These are phyloP conservation scores for Neoconidiobolus thromboides DNA, from an alignment of 371 early-diverging fungal genomes.

Conservation along the genomic window DNA sequence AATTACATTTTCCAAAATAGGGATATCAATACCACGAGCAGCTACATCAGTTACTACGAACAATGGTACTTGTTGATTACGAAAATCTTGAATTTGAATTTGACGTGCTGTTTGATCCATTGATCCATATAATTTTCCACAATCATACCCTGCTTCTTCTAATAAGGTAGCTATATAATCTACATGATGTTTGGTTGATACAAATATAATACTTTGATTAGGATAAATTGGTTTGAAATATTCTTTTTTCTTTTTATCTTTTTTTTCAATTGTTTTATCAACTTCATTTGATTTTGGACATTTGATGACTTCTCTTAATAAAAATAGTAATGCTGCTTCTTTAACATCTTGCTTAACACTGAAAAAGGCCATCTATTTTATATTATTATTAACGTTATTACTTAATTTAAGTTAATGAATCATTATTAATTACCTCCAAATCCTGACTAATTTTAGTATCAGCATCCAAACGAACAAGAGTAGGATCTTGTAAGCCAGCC, in stretches of 20 bases:
- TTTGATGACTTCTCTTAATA: slow-evolving; percentile 59
- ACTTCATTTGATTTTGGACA: slow-evolving; percentile 4
- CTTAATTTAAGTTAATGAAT: background rate
- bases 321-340: slow-evolving; percentile 71
- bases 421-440: slow-evolving; percentile 34
- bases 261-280: slow-evolving; percentile 19
- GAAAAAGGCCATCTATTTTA: slow-evolving; percentile 59
- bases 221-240: slow-evolving; percentile 22
- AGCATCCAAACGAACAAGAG: slow-evolving; percentile 76
- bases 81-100: slow-evolving; percentile 66
- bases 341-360: slow-evolving; percentile 61
- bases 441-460: slow-evolving; percentile 86
- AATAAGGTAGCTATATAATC: slow-evolving; percentile 72
- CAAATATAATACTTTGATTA: slow-evolving; percentile 81
- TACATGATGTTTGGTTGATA: slow-evolving; percentile 90
- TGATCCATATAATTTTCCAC: slow-evolving; percentile 83
- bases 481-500: slow-evolving; percentile 85
- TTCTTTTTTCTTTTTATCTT: slow-evolving; percentile 19
- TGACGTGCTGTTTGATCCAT: slow-evolving; percentile 85
- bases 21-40: slow-evolving; percentile 98
- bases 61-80: slow-evolving; percentile 51
- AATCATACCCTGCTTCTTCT: slow-evolving; percentile 40
- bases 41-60: slow-evolving; percentile 98
- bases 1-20: slow-evolving; percentile 87
- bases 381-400: background rate